A percentile compares a stretch with the other conserved stretches of the same genome.
phyloP scores from a whole-genome alignment of 495 filamentous ascomycete genomes.

The Penicillium parvum region DNA sequence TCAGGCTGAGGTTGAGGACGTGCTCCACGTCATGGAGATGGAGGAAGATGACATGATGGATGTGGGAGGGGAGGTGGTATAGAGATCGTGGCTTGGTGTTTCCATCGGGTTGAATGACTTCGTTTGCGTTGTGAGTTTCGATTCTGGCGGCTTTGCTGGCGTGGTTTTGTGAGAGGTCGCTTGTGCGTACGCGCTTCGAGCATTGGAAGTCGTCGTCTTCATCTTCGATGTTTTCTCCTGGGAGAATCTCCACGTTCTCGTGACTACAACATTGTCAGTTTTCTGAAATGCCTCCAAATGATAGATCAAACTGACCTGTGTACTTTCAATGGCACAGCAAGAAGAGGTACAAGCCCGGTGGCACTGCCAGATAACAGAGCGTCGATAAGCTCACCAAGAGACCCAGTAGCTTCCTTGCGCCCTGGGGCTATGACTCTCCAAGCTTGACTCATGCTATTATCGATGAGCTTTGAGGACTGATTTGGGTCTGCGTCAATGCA shows the following conservation, averaged over 20 bases:
- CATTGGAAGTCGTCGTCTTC: conserved; percentile 11
- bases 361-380: conserved; percentile 8
- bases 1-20: conserved; percentile 10
- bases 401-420: conserved; percentile 11
- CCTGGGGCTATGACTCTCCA: conserved; percentile 15
- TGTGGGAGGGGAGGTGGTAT: conserved; percentile 3
- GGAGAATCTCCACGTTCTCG: conserved; percentile 3
- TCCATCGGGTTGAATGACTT: too few species aligned
- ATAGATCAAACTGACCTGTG: conserved; percentile 5
- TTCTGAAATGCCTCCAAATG: not conserved
- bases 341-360: conserved; percentile 6
- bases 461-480: not conserved
- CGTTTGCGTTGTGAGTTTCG: conserved; percentile 4
- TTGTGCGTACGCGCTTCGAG: conserved; percentile 3
- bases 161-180: conserved; percentile 6
- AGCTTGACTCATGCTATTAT: conserved; percentile 10
- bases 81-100: not conserved
- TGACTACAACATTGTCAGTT: not conserved
- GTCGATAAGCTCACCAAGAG: conserved; percentile 6
- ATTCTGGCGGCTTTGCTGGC: conserved; percentile 11
- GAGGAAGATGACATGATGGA: conserved; percentile 14
- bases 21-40: conserved; percentile 12
- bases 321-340: conserved; percentile 9
- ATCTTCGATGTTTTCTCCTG: conserved; percentile 18
- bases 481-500: too few species aligned